phyloP scores from a whole-genome alignment of 2,329 filamentous ascomycete genomes.

The Neophaeococcomyces mojaviensis region DNA sequence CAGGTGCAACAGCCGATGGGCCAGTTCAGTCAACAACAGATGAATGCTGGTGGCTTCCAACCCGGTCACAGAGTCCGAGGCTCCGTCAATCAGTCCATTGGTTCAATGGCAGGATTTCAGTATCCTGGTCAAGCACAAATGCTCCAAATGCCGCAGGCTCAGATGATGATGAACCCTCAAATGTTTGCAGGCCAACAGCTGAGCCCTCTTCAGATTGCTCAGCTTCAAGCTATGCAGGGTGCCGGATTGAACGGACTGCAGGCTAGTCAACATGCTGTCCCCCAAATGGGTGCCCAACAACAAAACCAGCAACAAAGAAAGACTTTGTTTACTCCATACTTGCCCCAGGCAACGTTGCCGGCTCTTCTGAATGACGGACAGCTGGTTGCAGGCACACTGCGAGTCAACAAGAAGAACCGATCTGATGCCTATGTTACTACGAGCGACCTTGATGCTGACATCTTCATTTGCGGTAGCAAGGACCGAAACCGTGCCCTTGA shows the following conservation, averaged over 20 bases:
- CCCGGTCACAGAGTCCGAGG: conserved; percentile 80
- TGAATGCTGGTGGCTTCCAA: conserved; percentile 69
- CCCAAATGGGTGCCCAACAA: conserved; percentile 54
- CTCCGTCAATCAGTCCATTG: conserved; percentile 81
- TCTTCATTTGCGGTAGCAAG: conserved; percentile 99
- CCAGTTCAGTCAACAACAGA: conserved; percentile 61
- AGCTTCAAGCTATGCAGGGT: conserved; percentile 86
- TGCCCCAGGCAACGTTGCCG: conserved; percentile 88
- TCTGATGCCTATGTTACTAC: conserved; percentile 97
- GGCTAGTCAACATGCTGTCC: conserved; percentile 61
- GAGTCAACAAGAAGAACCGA: conserved; percentile 99
- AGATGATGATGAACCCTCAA: conserved; percentile 70
- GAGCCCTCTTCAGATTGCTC: conserved; percentile 78
- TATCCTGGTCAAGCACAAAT: conserved; percentile 82
- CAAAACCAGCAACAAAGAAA: conserved; percentile 90
- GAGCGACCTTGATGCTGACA: conserved; percentile 89
- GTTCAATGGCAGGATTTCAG: conserved; percentile 77
- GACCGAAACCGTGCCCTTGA: conserved; percentile 95
- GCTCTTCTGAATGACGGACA: conserved; percentile 85
- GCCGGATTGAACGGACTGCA: conserved; percentile 65
- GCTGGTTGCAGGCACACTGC: conserved; percentile 89
- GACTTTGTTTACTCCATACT: conserved; percentile 95
- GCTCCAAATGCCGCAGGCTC: conserved; percentile 73
- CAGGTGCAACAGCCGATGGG: conserved; percentile 48
- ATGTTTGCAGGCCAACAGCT: conserved; percentile 80